Base-by-base conservation (phyloP, 192 early-diverging fungal genomes). In the Coemansia sp. region DNA sequence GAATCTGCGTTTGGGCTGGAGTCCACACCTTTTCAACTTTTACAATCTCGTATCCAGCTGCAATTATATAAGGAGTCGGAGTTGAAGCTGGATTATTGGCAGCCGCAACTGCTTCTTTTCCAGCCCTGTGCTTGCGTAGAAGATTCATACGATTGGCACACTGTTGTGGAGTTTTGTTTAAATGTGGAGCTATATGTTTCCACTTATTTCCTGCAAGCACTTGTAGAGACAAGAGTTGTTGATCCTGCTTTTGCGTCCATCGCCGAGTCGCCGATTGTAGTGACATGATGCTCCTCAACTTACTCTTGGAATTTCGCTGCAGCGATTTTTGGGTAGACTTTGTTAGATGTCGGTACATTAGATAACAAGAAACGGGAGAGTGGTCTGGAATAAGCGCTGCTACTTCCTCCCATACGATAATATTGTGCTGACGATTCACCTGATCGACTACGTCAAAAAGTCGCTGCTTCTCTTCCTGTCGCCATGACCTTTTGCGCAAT, bases 1-100 rank as follows among this genome's bases (percentile, higher is more conserved):
- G 59, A 49, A 16, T 51, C 16, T 34, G 23, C 24, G 32, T 48
- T 9, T 75, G 67, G 0, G 49, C 54, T 22, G 32, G 22, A 8
- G 54, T 52, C 62, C 69, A 71, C 23, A 5, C 26, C 26, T 4
- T 23, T 9, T 8, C 50, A 26, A 30, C 19, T 34, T 51, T 2
- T 4, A 21, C 0, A 32, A 14, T 19, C 34, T 23, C 9, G 7
- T 31, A 26, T 56, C 26, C 19, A 56, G 24, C 21, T 19, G 25
- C 57, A 6, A 38, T 31, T 28, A 14, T 5, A 4, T 52, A 34
- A 23, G 28, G 21, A n/a, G 23, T 34, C 49, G 12, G 19, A 12
- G n/a, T 30, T 8, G 22, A 16, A 22, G 38, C 23, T 18, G 34
- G 34, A 9, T 38, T 9, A 38, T 38, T 38, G 34, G 34, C 3